A percentile compares a stretch with the other conserved stretches of the same genome.
These are phyloP conservation scores for Coniochaeta sp. DNA, from an alignment of 2,329 filamentous ascomycete species.

Conservation along the genomic window DNA sequence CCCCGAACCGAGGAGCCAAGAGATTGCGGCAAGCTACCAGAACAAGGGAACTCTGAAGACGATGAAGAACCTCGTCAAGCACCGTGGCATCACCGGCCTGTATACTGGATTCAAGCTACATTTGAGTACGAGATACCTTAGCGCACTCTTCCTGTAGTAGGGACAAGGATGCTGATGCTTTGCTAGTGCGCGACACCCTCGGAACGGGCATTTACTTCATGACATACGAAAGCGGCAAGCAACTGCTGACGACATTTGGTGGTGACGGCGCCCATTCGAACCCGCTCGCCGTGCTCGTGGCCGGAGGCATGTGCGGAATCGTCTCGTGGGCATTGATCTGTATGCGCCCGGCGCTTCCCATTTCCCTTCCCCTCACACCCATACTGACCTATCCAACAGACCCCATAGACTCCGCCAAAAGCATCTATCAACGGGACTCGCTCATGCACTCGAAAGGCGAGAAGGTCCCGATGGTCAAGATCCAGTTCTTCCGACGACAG, in stretches of 20 bases:
- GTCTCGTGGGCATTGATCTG: constrained; percentile 75
- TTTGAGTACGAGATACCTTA: constrained; percentile 49
- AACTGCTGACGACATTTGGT: constrained; percentile 67
- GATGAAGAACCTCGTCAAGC: constrained; percentile 68
- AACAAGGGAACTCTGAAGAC: constrained; percentile 73
- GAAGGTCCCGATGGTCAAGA: constrained; percentile 60
- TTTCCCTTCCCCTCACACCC: constrained; percentile 15
- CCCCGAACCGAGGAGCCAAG: constrained; percentile 42
- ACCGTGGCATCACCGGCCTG: constrained; percentile 64
- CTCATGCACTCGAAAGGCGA: constrained; percentile 63
- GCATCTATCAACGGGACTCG: constrained; percentile 77
- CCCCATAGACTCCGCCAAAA: constrained; percentile 76
- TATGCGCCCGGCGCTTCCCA: no score
- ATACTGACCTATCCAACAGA: constrained; percentile 46
- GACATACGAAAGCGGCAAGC: constrained; percentile 82
- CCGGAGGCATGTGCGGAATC: constrained; percentile 75
- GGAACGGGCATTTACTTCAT: constrained; percentile 84
- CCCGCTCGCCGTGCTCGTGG: constrained; percentile 69
- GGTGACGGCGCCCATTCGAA: constrained; percentile 68
- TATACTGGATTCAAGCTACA: constrained; percentile 79
- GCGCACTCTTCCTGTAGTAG: not conserved
- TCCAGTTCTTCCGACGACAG: constrained; percentile 67
- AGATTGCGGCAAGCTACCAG: constrained; percentile 62
- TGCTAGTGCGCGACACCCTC: constrained; percentile 68
- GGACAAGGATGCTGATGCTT: not conserved